phyloP scores from a whole-genome alignment of 805 yeast species.

The Suhomyces tanzawaensis region DNA sequence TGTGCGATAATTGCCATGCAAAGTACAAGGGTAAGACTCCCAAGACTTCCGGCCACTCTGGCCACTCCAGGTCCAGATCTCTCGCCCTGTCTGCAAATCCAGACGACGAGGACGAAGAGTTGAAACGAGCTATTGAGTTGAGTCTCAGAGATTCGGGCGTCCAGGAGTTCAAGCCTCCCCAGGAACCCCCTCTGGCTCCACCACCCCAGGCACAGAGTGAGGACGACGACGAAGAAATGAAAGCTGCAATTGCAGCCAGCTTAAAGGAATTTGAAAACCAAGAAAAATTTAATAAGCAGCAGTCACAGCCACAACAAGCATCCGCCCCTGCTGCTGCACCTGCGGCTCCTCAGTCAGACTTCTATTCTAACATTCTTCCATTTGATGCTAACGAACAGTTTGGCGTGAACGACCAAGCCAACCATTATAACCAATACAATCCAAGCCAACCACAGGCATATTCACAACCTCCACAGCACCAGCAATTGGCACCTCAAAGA shows the following conservation, averaged over 20 bases:
- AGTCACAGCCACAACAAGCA: conserved; percentile 9
- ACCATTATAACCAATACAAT: conserved; percentile 2
- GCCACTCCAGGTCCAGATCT: conserved; percentile 2
- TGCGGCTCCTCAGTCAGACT: conserved; percentile 28
- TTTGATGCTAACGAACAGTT: conserved; percentile 9
- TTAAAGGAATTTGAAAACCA: conserved; percentile 62
- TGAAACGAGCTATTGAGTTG: conserved; percentile 73
- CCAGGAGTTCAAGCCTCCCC: conserved; percentile 9
- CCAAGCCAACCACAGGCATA: conserved; percentile 2
- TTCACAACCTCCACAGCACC: conserved; percentile 7
- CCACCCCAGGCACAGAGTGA: conserved; percentile 15
- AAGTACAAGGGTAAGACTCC: conserved; percentile 41
- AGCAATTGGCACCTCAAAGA: conserved; percentile 1
- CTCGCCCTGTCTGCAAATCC: conserved; percentile 9
- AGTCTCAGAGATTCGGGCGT: conserved; percentile 59
- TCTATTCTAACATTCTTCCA: conserved; percentile 30
- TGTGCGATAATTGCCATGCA: conserved; percentile 84
- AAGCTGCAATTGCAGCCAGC: conserved; percentile 93
- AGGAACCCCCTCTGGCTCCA: conserved; percentile 25
- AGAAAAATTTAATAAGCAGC: conserved; percentile 15
- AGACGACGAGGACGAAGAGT: conserved; percentile 69
- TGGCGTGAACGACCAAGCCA: no score
- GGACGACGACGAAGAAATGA: conserved; percentile 73
- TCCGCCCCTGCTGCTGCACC: conserved; percentile 1
- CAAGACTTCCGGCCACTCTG: conserved; percentile 1